Base-by-base conservation (phyloP, 768 basidiomycete genomes). In the Pleurotus ostreatus region DNA sequence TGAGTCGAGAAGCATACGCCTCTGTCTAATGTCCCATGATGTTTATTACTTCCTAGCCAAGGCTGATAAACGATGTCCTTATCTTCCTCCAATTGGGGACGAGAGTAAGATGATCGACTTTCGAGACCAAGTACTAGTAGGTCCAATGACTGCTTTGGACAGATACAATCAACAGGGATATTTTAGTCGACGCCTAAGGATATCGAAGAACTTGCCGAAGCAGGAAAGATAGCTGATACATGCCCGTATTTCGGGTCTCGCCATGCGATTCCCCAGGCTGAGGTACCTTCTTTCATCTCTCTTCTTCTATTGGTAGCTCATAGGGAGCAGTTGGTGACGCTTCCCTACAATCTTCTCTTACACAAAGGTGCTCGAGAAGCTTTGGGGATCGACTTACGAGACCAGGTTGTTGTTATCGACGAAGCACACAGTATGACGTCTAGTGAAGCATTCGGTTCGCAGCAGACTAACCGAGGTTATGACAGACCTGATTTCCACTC, bases 201-300 rank as follows among this genome's bases (percentile, higher is more conserved):
- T 60, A 97, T 99, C 4, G 96, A 98, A 67, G 95, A 98, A 61
- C 80, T 98, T 13, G 90, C 91, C 5, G 68, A 68, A 6, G 72
- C 85, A 1, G 97, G 97, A 2, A 79, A 82, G 51, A 74, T 83
- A 48, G 70, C 81, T 1, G 75, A 85, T 46, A 85, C 83, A 7
- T 99, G 96, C 67, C 92, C 96, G 0, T 99, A 98, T 71, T 99
- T 98, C 68, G 93, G 89, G 2, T 89, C 93, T 6, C 76, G 97
- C 43, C 75, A 81, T 54, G 94, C 94, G 12, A 93, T 98, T 53
- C 84, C 88, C 38, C 91, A 93, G 66, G 93, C 96, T 30, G 89
- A 98, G 78, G 92, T 93, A 59, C 77, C 45, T 8, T 16, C 49
- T 52, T 15, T 46, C 26, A 53, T 44, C 7, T 38, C 8, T 11